Evolutionary conservation across 129 eudicot species (phyloP).

Genomic region (Centrapalus pauciflorus): DNA sequence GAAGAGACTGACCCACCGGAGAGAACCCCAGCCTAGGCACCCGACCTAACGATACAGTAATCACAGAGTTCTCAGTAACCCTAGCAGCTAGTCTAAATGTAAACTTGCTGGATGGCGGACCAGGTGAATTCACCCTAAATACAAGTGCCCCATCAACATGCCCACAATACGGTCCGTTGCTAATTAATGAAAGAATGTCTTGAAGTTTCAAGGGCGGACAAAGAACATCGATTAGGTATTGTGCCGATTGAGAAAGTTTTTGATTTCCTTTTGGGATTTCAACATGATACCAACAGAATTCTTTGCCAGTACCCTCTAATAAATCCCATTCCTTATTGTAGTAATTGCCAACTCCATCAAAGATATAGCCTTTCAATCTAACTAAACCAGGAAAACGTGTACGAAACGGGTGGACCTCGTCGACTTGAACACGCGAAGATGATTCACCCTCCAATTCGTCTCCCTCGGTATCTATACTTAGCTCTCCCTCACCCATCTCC

Average conservation of each 20-base stretch:
- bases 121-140: conserved; percentile 92
- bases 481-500: conserved; percentile 25
- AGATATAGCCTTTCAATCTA: conserved; percentile 69
- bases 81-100: conserved; percentile 88
- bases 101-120: conserved; percentile 76
- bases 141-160: conserved; percentile 95
- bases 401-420: conserved; percentile 23
- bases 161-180: conserved; percentile 95
- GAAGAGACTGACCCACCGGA: conserved; percentile 28
- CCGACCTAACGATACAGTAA: conserved; percentile 35
- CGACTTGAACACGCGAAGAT: conserved; percentile 13
- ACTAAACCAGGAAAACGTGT: conserved; percentile 57
- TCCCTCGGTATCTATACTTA: conserved; percentile 28
- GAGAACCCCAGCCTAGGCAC: conserved; percentile 39
- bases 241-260: conserved; percentile 82
- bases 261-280: conserved; percentile 88
- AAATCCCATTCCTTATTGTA: conserved; percentile 94
- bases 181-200: conserved; percentile 77
- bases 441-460: conserved; percentile 53
- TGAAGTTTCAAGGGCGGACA: conserved; percentile 96
- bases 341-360: conserved; percentile 89
- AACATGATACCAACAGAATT: conserved; percentile 98
- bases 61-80: conserved; percentile 73
- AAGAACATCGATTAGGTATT: conserved; percentile 73
- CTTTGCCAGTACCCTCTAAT: conserved; percentile 57